Conservation (phyloP, 2,329 filamentous ascomycete species). For the Colletotrichum neosansevieriae region DNA sequence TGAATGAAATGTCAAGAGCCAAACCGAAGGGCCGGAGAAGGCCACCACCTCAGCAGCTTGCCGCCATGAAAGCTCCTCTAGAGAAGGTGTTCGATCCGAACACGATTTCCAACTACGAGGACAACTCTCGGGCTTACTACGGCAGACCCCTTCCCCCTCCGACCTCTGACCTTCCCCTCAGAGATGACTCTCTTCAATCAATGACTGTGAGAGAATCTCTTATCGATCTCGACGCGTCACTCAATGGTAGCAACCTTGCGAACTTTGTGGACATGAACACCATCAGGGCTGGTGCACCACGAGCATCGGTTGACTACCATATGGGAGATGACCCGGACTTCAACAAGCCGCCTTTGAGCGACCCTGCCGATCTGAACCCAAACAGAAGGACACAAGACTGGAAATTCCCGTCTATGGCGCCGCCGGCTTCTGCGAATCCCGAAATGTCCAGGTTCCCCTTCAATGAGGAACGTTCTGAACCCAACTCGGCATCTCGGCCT, state of each 20-base stretch:
- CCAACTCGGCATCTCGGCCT: slow-evolving; percentile 55
- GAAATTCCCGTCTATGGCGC: slow-evolving; percentile 68
- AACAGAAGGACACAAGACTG: slow-evolving; percentile 67
- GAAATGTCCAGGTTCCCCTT: slow-evolving; percentile 65
- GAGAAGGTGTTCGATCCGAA: slow-evolving; percentile 77
- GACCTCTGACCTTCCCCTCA: slow-evolving; percentile 68
- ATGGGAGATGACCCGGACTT: slow-evolving; percentile 47
- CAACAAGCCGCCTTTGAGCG: slow-evolving; percentile 66
- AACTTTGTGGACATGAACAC: slow-evolving; percentile 73
- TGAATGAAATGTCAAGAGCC: slow-evolving; percentile 61
- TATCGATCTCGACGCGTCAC: slow-evolving; percentile 73
- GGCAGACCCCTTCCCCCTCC: slow-evolving; percentile 58
- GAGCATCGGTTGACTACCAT: slow-evolving; percentile 61
- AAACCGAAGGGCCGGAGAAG: slow-evolving; percentile 66
- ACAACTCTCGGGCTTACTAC: slow-evolving; percentile 73
- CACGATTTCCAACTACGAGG: slow-evolving; percentile 73
- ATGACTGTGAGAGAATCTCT: slow-evolving; percentile 70
- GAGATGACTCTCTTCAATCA: slow-evolving; percentile 65
- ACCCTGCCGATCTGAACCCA: slow-evolving; percentile 66
- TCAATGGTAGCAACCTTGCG: slow-evolving; percentile 67
- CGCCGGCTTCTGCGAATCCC: slow-evolving; percentile 65
- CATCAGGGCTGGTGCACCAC: slow-evolving; percentile 63
- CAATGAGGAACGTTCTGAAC: slow-evolving; percentile 45
- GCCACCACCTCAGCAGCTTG: slow-evolving; percentile 69
- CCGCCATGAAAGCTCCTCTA: slow-evolving; percentile 68